Percentiles rank a stretch among this genome's conserved stretches.
phyloP scores from a whole-genome alignment of 2,329 filamentous ascomycete species.

The Cephalotrichum gorgonifer region DNA sequence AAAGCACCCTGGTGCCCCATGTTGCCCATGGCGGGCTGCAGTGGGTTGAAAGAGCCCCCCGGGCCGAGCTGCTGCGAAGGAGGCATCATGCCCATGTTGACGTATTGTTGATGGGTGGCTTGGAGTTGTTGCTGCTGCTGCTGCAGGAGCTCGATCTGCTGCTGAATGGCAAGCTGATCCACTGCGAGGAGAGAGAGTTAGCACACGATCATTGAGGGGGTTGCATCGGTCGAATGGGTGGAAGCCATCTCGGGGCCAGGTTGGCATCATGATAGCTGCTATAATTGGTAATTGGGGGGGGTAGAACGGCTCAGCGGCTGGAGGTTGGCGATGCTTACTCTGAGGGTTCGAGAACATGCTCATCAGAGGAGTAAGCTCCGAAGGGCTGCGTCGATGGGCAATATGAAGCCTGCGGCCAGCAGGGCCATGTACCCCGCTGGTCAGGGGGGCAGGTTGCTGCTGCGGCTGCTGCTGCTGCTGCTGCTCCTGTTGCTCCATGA shows the following conservation, averaged over 20 bases:
- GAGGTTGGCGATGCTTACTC: slow-evolving; percentile 39
- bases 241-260: neutral
- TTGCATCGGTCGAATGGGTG: neutral
- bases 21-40: slow-evolving; percentile 71
- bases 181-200: slow-evolving; percentile 40
- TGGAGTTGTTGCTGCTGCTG: slow-evolving; percentile 97
- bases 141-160: slow-evolving; percentile 94
- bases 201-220: slow-evolving; percentile 2
- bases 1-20: slow-evolving; percentile 73
- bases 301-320: neutral
- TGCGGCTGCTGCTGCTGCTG: slow-evolving; percentile 45
- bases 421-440: slow-evolving; percentile 58
- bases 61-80: slow-evolving; percentile 67
- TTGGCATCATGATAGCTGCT: neutral
- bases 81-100: slow-evolving; percentile 92
- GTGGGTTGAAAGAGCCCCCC: slow-evolving; percentile 61
- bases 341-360: slow-evolving; percentile 67
- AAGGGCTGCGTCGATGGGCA: slow-evolving; percentile 91
- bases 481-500: slow-evolving; percentile 44
- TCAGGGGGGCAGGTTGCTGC: slow-evolving; percentile 31
- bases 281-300: neutral
- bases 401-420: slow-evolving; percentile 89
- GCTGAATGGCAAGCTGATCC: slow-evolving; percentile 95
- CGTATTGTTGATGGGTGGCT: slow-evolving; percentile 92
- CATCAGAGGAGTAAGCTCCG: slow-evolving; percentile 94